phyloP scores from a whole-genome alignment of 2,329 filamentous ascomycete species.

The Nigrograna mackinnonii region DNA sequence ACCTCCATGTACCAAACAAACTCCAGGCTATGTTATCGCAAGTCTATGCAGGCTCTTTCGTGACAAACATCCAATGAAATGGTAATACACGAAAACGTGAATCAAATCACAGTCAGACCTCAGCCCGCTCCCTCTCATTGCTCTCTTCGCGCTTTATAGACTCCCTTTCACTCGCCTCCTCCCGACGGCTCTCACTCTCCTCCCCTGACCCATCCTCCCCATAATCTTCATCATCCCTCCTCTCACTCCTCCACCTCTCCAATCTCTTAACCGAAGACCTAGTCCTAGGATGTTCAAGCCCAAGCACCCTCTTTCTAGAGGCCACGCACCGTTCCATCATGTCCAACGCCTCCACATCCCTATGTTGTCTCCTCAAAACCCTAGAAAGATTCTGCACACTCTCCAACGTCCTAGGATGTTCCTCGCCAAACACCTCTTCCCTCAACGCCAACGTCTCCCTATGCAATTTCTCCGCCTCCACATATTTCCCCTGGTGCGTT shows the following conservation, averaged over 20 bases:
- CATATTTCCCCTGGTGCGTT: constrained; percentile 1
- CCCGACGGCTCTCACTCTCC: not conserved
- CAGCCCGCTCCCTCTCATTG: no score
- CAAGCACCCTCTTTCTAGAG: not conserved
- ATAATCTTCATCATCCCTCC: not conserved
- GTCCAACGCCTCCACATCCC: not conserved
- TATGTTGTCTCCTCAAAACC: not conserved
- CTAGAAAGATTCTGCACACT: not conserved
- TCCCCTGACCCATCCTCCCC: not conserved
- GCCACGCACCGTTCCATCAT: not conserved
- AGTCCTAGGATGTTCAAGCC: not conserved
- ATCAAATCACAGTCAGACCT: no score
- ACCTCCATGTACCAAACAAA: no score
- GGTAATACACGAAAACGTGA: no score
- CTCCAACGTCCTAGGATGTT: constrained; percentile 1
- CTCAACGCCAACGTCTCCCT: not conserved
- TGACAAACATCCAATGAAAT: no score
- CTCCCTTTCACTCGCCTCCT: no score
- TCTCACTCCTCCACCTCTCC: not conserved
- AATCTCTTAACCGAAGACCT: not conserved
- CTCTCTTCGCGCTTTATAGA: no score
- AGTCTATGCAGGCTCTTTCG: no score
- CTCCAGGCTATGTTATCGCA: no score
- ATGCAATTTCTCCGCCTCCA: constrained; percentile 6
- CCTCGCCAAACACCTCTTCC: not conserved